Percentiles rank a stretch among this genome's conserved stretches.
Conservation (phyloP, 2,329 filamentous ascomycete genomes). For the Phoma sp. region DNA sequence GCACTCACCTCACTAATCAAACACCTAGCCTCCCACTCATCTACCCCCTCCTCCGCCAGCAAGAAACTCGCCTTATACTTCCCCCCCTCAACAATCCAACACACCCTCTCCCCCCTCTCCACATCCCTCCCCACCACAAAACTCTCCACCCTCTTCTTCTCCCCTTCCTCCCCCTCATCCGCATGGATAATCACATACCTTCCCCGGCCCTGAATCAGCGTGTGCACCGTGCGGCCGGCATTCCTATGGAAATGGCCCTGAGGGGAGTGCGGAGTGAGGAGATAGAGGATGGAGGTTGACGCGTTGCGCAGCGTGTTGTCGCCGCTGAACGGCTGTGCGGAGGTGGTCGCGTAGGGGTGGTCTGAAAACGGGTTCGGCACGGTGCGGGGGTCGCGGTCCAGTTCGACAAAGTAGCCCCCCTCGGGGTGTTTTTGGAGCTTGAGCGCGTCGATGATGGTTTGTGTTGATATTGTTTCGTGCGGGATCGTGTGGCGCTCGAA, state of each 20-base stretch:
- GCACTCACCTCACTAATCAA: constrained; percentile 65
- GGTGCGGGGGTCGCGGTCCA: constrained; percentile 51
- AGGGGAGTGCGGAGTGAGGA: constrained; percentile 62
- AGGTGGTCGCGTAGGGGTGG: constrained; percentile 17
- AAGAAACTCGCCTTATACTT: constrained; percentile 71
- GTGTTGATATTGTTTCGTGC: constrained; percentile 20
- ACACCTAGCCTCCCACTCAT: constrained; percentile 55
- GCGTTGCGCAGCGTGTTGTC: constrained; percentile 46
- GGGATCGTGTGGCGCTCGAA: constrained; percentile 1
- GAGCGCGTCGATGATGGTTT: constrained; percentile 40
- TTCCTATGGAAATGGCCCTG: constrained; percentile 70
- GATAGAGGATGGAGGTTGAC: constrained; percentile 69
- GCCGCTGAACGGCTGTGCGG: neutral
- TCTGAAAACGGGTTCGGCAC: constrained; percentile 61
- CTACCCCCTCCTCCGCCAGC: constrained; percentile 51
- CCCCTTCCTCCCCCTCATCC: constrained; percentile 54
- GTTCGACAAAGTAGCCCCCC: constrained; percentile 59
- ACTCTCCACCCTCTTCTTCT: constrained; percentile 63
- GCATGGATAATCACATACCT: constrained; percentile 69
- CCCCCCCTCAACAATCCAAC: constrained; percentile 73
- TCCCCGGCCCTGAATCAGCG: constrained; percentile 67
- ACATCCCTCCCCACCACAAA: constrained; percentile 68
- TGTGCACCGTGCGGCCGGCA: constrained; percentile 66
- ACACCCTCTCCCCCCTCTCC: constrained; percentile 63
- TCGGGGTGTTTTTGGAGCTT: constrained; percentile 54